Evolutionary conservation across 176 grass and related monocot genomes (phyloP).

Genomic region (Aegilops umbellulata): DNA sequence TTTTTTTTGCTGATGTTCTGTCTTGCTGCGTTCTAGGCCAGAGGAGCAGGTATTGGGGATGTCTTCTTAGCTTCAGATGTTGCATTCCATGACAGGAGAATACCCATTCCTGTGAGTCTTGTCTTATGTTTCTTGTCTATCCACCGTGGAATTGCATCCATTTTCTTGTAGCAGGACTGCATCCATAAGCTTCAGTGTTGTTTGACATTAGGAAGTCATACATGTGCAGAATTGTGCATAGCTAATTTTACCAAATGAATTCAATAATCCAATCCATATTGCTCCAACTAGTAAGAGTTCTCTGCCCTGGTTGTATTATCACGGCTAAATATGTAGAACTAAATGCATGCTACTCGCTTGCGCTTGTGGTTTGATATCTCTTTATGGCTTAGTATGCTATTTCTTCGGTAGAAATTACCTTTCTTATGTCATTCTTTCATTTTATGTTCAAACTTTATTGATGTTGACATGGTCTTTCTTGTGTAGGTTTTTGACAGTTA

Average conservation of each 20-base stretch:
- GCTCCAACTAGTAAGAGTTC: not conserved
- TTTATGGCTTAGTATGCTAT: not conserved
- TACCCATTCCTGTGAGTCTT: conserved; percentile 91
- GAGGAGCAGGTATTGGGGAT: conserved; percentile 86
- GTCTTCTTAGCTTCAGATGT: conserved; percentile 79
- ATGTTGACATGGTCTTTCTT: conserved; percentile 17
- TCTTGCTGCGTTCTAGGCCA: conserved; percentile 44
- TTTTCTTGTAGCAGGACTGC: not conserved
- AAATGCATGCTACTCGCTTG: not conserved
- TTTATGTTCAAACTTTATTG: not conserved
- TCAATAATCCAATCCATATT: not conserved
- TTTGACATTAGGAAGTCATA: not conserved
- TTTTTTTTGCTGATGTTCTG: conserved; percentile 8
- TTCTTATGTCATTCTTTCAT: too few species aligned
- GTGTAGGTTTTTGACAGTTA: too few species aligned
- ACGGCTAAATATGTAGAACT: not conserved
- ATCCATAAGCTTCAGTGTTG: not conserved
- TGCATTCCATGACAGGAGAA: conserved; percentile 98
- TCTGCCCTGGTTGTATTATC: not conserved
- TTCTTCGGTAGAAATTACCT: too few species aligned
- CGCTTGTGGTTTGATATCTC: not conserved
- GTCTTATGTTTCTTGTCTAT: not conserved
- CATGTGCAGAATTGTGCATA: not conserved
- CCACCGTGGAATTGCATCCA: not conserved
- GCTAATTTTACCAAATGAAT: not conserved